Base-by-base conservation (phyloP, 2,329 filamentous ascomycete genomes). In the Penicillium aurantiogriseum region DNA sequence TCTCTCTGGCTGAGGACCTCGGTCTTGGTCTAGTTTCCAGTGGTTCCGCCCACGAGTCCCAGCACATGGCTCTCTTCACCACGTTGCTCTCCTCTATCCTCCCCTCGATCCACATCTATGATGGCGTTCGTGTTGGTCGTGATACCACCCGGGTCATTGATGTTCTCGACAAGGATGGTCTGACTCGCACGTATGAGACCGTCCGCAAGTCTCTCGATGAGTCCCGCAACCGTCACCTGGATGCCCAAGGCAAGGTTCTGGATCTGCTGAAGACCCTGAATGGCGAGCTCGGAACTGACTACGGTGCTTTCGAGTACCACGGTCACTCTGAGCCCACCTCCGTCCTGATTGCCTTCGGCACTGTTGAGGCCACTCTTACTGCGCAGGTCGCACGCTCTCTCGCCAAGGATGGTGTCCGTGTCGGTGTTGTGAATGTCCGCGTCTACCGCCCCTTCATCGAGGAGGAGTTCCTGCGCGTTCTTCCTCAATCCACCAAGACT, bases 391-490 rank as follows among this genome's bases (percentile, higher is more conserved):
- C 91, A 11, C 80, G 82, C 43, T 86, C 87, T 40, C 81, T 97
- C 46, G 84, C 89, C 31, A 83, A 85, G 62, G 83, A 88, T 62
- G 92, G 88, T 63, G 83, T 84, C 71, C 91, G 88, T 77, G 85
- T 97, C 60, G 94, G 94, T 67, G 89, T 93, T 39, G 82, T 99
- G 75, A 93, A 91, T 68, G 93, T 97, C 46, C 89, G 94, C 63
- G 83, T 99, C 54, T 99, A 97, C 81, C 87, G 93, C 43, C 94
- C 94, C 17, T 97, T 99, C 70, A 86, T 94, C 33, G 94, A 99
- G 78, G 92, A 97, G 73, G 90, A 91, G 51, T 97, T 99, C 82
- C 80, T 97, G 62, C 86, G 88, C 64, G 84, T 85, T 11, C 83
- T 99, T 29, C 92, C 94, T 35, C 81, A 85, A 65, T 89, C 89